Conservation (phyloP, 2,329 filamentous ascomycete genomes). For the Talaromyces marneffei region DNA sequence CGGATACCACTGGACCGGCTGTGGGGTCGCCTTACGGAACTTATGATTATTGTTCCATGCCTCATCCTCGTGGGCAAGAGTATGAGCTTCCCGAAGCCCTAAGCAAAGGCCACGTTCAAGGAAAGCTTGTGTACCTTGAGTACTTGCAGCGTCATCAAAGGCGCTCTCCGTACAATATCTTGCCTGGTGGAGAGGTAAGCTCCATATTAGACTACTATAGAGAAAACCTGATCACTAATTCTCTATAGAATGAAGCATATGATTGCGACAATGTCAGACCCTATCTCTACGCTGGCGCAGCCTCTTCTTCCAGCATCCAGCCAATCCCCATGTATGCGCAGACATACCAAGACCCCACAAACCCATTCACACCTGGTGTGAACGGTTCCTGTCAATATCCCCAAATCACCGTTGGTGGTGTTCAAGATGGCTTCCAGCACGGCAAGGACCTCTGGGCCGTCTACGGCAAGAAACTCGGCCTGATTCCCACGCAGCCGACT, state of each 20-base stretch:
- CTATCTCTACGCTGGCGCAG: slow-evolving; percentile 31
- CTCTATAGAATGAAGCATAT: slow-evolving; percentile 32
- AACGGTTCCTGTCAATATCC: slow-evolving; percentile 36
- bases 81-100: slow-evolving; percentile 29
- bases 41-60: slow-evolving; percentile 39
- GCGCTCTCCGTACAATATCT: slow-evolving; percentile 35
- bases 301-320: slow-evolving; percentile 15
- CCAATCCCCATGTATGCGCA: slow-evolving; percentile 32
- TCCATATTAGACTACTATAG: not conserved
- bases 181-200: slow-evolving; percentile 34
- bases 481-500: slow-evolving; percentile 28
- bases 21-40: slow-evolving; percentile 22
- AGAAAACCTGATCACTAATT: not conserved
- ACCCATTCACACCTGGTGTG: slow-evolving; percentile 29
- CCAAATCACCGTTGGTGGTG: slow-evolving; percentile 35
- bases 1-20: slow-evolving; percentile 20
- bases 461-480: slow-evolving; percentile 28
- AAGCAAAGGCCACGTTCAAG: slow-evolving; percentile 23
- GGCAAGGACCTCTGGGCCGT: slow-evolving; percentile 31
- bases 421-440: slow-evolving; percentile 35
- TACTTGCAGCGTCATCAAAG: slow-evolving; percentile 38
- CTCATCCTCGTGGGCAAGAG: slow-evolving; percentile 30
- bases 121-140: slow-evolving; percentile 33
- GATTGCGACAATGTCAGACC: slow-evolving; percentile 33
- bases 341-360: slow-evolving; percentile 31